phyloP scores from a whole-genome alignment of 2,329 filamentous ascomycete genomes.

The Endothia cerciana region DNA sequence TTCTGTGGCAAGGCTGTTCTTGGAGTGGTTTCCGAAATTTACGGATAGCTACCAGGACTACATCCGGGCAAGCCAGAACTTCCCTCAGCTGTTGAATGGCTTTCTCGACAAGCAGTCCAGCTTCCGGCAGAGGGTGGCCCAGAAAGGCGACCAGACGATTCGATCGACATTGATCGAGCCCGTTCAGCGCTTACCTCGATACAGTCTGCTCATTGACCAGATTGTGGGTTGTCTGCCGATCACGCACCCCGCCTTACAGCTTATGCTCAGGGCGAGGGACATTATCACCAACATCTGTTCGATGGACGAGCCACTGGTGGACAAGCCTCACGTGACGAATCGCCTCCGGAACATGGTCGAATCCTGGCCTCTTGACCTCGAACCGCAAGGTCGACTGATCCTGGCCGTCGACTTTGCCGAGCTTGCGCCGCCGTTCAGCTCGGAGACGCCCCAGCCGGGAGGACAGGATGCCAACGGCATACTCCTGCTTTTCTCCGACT shows the following conservation, averaged over 20 bases:
- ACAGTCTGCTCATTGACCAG: conserved; percentile 95
- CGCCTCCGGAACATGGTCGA: conserved; percentile 77
- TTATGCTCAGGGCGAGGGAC: conserved; percentile 85
- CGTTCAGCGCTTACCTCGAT: conserved; percentile 89
- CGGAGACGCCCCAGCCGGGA: conserved; percentile 44
- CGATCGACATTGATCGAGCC: conserved; percentile 95
- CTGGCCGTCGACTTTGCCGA: conserved; percentile 81
- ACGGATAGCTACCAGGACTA: conserved; percentile 91
- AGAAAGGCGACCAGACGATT: conserved; percentile 86
- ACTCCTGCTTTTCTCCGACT: conserved; percentile 84
- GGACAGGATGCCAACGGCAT: conserved; percentile 64
- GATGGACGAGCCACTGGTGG: conserved; percentile 72
- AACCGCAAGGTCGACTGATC: conserved; percentile 78
- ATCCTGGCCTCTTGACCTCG: conserved; percentile 73
- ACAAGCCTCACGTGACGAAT: conserved; percentile 74
- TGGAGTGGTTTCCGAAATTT: conserved; percentile 94
- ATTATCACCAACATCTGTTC: conserved; percentile 97
- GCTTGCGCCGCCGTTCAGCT: conserved; percentile 69
- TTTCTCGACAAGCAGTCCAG: conserved; percentile 82
- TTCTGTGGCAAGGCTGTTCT: conserved; percentile 76
- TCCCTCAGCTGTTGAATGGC: conserved; percentile 77
- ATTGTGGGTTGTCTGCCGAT: conserved; percentile 86
- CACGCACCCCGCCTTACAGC: conserved; percentile 80
- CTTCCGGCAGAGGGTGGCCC: conserved; percentile 78
- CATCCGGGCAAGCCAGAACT: conserved; percentile 86